phyloP scores from a whole-genome alignment of 1,139 yeast species.

The Kurtzmaniella quercitrusa region DNA sequence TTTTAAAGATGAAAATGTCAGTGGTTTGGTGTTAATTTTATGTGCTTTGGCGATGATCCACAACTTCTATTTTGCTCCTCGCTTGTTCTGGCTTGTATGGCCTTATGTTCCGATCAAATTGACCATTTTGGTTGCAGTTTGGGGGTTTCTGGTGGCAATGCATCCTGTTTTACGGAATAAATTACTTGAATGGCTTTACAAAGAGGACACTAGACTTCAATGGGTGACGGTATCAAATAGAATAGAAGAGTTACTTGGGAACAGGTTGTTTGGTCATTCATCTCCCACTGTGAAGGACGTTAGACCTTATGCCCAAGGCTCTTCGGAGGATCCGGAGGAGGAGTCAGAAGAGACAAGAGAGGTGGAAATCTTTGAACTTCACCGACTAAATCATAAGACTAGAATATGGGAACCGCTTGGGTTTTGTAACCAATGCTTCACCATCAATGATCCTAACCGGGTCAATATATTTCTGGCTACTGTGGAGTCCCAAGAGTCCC shows the following conservation, averaged over 20 bases:
- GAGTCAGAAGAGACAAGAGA: constrained; percentile 20
- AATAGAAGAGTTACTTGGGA: constrained; percentile 28
- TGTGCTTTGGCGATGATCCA: constrained; percentile 23
- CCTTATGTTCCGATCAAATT: constrained; percentile 28
- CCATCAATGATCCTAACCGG: constrained; percentile 33
- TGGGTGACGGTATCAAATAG: constrained; percentile 43
- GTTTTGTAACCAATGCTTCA: constrained; percentile 50
- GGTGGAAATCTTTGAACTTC: constrained; percentile 72
- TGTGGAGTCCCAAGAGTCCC: constrained; percentile 6
- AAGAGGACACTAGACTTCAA: constrained; percentile 58
- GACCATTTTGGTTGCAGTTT: constrained; percentile 35
- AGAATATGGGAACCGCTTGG: constrained; percentile 62
- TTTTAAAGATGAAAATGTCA: constrained; percentile 60
- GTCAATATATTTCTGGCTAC: constrained; percentile 8
- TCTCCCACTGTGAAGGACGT: too few relatives aligned
- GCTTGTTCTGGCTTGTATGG: constrained; percentile 24
- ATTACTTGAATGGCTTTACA: constrained; percentile 42
- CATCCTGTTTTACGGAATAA: constrained; percentile 54
- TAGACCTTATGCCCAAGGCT: too few relatives aligned
- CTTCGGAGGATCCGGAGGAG: too few relatives aligned
- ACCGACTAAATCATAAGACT: constrained; percentile 43
- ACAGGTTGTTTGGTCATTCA: constrained; percentile 5
- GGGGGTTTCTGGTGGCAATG: constrained; percentile 45
- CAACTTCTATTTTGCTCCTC: constrained; percentile 30
- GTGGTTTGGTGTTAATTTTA: constrained; percentile 48